Conservation (phyloP, 805 yeast species). For the Sugiyamaella mastotermitis region DNA sequence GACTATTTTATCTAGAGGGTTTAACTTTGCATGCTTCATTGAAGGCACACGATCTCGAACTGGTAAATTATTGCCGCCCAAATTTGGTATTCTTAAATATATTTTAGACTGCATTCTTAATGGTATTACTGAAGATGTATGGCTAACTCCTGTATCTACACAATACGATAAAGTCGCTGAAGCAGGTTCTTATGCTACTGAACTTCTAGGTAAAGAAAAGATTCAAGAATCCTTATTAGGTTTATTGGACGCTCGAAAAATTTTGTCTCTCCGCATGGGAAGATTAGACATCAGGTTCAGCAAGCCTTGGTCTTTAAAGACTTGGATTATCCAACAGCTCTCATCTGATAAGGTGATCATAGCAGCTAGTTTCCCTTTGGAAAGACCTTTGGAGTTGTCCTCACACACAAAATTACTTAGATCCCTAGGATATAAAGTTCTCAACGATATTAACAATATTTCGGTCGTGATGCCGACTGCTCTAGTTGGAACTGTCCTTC, state of each 20-base stretch:
- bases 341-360: constrained; percentile 8
- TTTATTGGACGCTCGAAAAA: constrained; percentile 30
- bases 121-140: constrained; percentile 36
- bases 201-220: constrained; percentile 52
- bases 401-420: constrained; percentile 32
- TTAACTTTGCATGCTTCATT: constrained; percentile 52
- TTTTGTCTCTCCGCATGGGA: constrained; percentile 33
- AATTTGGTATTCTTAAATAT: constrained; percentile 54
- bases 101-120: constrained; percentile 42
- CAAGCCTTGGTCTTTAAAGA: constrained; percentile 36
- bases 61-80: constrained; percentile 58
- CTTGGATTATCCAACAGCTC: constrained; percentile 29
- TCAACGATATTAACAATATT: constrained; percentile 46
- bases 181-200: constrained; percentile 47
- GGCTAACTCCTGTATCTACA: constrained; percentile 51
- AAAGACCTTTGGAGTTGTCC: constrained; percentile 7
- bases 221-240: constrained; percentile 43
- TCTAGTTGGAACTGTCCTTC: constrained; percentile 42
- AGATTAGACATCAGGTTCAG: constrained; percentile 37
- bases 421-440: constrained; percentile 47
- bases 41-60: constrained; percentile 63
- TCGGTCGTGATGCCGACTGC: constrained; percentile 50
- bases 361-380: constrained; percentile 8
- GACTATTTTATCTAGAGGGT: constrained; percentile 42
- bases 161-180: constrained; percentile 58